Evolutionary conservation across 129 eudicot genomes (phyloP).

Genomic region (Rutidosis leptorrhynchoides): DNA sequence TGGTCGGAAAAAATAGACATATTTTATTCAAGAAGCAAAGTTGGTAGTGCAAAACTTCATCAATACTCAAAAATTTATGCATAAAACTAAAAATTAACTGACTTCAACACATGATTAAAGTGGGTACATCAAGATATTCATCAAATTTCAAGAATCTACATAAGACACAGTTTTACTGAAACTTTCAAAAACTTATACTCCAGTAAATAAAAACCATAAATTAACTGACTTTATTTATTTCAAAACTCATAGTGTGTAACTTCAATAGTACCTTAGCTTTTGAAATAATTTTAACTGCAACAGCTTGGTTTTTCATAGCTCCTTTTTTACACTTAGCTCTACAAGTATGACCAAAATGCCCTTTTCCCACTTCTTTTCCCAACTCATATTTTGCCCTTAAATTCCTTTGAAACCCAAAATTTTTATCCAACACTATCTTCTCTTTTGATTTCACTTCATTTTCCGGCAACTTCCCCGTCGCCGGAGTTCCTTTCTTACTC

Average conservation of each 20-base stretch:
- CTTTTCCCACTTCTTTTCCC: slow-evolving; percentile 86
- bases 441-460: slow-evolving; percentile 35
- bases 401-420: slow-evolving; percentile 65
- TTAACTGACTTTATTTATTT: no score
- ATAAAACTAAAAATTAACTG: not conserved
- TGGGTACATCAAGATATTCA: not conserved
- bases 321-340: slow-evolving; percentile 75
- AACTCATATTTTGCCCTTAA: slow-evolving; percentile 65
- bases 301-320: slow-evolving; percentile 55
- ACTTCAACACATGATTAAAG: not conserved
- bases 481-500: slow-evolving; percentile 30
- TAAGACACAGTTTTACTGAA: not conserved
- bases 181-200: no score
- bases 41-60: not conserved
- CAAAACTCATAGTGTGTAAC: not conserved
- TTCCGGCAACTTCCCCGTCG: slow-evolving; percentile 43
- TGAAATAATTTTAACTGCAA: slow-evolving; percentile 87
- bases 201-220: no score
- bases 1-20: no score
- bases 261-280: slow-evolving; percentile 68
- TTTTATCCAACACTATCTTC: slow-evolving; percentile 53
- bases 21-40: not conserved
- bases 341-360: slow-evolving; percentile 98
- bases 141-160: not conserved
- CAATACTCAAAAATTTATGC: not conserved